Evolutionary conservation across 2,329 filamentous ascomycete species (phyloP).

Genomic region (Sporothrix humicola): DNA sequence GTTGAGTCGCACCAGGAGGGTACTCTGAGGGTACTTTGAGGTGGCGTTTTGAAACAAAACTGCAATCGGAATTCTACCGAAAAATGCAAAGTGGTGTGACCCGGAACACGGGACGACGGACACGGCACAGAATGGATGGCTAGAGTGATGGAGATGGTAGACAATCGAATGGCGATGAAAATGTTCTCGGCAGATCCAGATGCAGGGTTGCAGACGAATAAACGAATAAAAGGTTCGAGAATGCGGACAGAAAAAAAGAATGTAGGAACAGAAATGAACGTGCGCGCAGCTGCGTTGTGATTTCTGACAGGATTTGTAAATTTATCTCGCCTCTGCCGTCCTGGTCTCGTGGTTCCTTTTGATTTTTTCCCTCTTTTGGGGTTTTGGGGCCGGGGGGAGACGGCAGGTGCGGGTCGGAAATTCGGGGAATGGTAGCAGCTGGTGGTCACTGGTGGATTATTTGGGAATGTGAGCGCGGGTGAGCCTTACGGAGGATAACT

Average conservation of each 20-base stretch:
- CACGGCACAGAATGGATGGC: too few relatives aligned
- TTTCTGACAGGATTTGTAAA: neutral
- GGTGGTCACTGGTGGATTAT: slow-evolving; percentile 7
- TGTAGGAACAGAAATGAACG: neutral
- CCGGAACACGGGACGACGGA: neutral
- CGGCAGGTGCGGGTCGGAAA: neutral
- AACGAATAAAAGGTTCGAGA: neutral
- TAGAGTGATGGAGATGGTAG: neutral
- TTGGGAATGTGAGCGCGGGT: neutral
- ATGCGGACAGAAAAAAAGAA: neutral
- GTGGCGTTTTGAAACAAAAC: neutral
- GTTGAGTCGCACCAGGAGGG: neutral
- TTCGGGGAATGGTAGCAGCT: neutral
- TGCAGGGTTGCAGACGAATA: neutral
- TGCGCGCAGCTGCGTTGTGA: slow-evolving; percentile 10
- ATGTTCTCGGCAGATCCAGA: neutral
- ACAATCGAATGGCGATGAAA: neutral
- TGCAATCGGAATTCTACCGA: neutral
- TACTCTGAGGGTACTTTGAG: neutral
- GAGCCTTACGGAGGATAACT: neutral
- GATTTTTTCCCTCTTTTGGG: neutral
- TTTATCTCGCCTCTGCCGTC: neutral
- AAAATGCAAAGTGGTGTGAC: slow-evolving; percentile 15
- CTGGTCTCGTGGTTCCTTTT: neutral
- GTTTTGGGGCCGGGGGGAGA: neutral